phyloP scores from a whole-genome alignment of 148 eudicot genomes.

The Beta vulgaris region DNA sequence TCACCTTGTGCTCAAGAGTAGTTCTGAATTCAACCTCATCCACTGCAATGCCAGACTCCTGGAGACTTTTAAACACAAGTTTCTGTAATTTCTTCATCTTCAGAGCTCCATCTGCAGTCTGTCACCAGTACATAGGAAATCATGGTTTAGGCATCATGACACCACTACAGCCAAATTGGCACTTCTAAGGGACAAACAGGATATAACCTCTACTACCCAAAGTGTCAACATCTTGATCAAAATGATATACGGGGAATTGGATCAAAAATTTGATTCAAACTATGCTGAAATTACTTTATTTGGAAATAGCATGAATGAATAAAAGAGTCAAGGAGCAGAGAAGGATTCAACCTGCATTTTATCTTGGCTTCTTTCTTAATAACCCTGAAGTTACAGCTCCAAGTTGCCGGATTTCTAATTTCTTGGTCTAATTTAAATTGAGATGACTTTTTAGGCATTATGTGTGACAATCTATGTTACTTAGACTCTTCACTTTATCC shows the following conservation, averaged over 20 bases:
- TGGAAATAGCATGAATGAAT: not conserved
- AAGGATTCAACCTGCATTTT: not conserved
- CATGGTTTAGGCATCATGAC: not conserved
- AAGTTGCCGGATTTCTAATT: not conserved
- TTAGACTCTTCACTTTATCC: no score
- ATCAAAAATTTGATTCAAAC: no score
- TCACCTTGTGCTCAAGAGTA: constrained; percentile 63
- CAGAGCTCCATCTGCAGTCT: constrained; percentile 57
- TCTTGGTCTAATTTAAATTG: not conserved
- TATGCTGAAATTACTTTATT: no score
- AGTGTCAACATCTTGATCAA: not conserved
- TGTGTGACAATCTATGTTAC: not conserved
- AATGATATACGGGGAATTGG: not conserved
- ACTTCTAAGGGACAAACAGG: not conserved
- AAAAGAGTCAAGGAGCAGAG: not conserved
- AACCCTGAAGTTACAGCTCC: not conserved
- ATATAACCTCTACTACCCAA: not conserved
- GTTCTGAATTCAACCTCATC: constrained; percentile 41
- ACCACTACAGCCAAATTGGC: not conserved
- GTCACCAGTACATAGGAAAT: constrained; percentile 16
- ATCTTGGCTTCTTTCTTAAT: not conserved
- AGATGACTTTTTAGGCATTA: not conserved
- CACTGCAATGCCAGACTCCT: constrained; percentile 45
- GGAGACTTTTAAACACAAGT: constrained; percentile 46
- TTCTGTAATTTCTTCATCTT: constrained; percentile 71